phyloP scores from a whole-genome alignment of 352 stramenopile species.

The Phytophthora niederhauseri region DNA sequence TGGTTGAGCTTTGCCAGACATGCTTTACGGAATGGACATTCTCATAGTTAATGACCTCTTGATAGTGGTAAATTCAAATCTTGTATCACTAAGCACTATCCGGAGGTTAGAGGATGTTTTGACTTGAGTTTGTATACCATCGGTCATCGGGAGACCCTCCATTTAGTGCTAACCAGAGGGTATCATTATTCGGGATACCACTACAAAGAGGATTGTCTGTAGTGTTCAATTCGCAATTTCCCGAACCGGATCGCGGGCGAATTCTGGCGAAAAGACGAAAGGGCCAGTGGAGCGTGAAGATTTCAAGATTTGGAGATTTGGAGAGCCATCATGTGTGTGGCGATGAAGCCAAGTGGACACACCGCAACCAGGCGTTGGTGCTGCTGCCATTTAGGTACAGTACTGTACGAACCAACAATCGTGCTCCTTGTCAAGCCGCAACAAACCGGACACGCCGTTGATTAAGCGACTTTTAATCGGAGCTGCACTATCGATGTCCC shows the following conservation, averaged over 20 bases:
- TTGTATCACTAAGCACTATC: too few species aligned
- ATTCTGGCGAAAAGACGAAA: conserved; percentile 27
- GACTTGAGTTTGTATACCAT: too few species aligned
- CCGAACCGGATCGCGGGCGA: conserved; percentile 6
- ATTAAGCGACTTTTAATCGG: not conserved
- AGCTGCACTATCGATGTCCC: not conserved
- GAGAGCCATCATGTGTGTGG: not conserved
- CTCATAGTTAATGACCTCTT: too few species aligned
- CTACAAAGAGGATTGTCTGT: too few species aligned
- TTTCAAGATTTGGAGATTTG: conserved; percentile 19
- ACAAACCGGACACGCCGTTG: not conserved
- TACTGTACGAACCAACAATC: too few species aligned
- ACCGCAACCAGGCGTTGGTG: not conserved
- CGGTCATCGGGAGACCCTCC: too few species aligned
- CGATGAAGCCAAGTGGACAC: not conserved
- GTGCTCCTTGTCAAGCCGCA: not conserved
- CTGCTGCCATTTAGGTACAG: not conserved
- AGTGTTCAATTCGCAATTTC: not conserved
- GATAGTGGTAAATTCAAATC: too few species aligned
- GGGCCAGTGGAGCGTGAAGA: conserved; percentile 2
- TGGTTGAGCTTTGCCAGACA: too few species aligned
- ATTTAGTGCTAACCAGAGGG: too few species aligned
- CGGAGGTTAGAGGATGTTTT: too few species aligned
- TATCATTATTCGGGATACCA: too few species aligned
- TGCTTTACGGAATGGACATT: too few species aligned